Percentiles rank a stretch among this genome's conserved stretches.
Conservation (phyloP, 306 rosid species). For the Quercus berberidifolia region DNA sequence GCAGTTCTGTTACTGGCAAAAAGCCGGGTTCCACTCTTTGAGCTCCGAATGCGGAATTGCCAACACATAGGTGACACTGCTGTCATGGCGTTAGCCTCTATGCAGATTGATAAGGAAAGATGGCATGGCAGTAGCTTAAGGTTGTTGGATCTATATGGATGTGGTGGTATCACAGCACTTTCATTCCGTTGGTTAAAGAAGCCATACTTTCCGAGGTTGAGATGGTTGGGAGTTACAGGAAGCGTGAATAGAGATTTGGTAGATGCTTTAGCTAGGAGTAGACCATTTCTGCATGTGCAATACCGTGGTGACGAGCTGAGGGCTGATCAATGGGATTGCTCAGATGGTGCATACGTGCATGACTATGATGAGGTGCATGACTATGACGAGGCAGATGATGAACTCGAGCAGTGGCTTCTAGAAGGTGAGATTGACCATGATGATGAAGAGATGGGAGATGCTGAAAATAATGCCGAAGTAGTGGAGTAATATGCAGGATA, state of each 20-base stretch:
- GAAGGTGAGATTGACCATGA: slow-evolving; percentile 54
- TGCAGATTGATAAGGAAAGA: slow-evolving; percentile 69
- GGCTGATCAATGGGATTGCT: slow-evolving; percentile 52
- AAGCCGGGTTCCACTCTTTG: slow-evolving; percentile 55
- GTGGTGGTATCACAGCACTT: slow-evolving; percentile 80
- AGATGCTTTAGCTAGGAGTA: slow-evolving; percentile 76
- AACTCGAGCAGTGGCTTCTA: slow-evolving; percentile 79
- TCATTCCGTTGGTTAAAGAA: slow-evolving; percentile 85
- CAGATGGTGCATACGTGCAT: slow-evolving; percentile 47
- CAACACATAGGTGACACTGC: slow-evolving; percentile 79
- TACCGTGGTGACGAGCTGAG: slow-evolving; percentile 88
- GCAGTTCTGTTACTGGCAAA: slow-evolving; percentile 63
- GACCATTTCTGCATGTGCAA: slow-evolving; percentile 82
- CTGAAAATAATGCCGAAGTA: slow-evolving; percentile 44
- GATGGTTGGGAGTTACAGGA: slow-evolving; percentile 90
- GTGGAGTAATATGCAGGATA: slow-evolving; percentile 14
- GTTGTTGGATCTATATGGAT: slow-evolving; percentile 76
- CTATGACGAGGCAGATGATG: slow-evolving; percentile 34
- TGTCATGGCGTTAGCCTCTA: slow-evolving; percentile 86
- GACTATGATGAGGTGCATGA: slow-evolving; percentile 57
- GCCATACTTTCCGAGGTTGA: slow-evolving; percentile 91
- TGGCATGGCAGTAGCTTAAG: slow-evolving; percentile 71
- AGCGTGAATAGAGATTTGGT: slow-evolving; percentile 72
- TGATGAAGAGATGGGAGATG: slow-evolving; percentile 70
- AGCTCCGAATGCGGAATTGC: slow-evolving; percentile 81